These are phyloP conservation scores for Calocybe cyanea DNA, from an alignment of 768 basidiomycete genomes.

Conservation along the genomic window DNA sequence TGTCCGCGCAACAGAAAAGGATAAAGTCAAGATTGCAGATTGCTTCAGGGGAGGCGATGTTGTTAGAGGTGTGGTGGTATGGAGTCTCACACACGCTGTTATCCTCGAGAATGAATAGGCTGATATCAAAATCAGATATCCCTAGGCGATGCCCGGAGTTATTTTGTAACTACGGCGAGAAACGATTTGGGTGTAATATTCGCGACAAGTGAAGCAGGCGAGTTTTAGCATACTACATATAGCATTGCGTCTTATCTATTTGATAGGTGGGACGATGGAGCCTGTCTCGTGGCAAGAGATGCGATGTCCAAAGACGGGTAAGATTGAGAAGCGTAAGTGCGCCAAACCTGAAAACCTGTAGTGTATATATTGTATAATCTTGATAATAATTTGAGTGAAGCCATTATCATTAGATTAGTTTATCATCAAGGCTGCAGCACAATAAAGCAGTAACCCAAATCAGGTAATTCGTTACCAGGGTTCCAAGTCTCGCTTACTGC, in stretches of 20 bases:
- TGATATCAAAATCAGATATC: conserved; percentile 58
- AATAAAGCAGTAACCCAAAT: conserved; percentile 14
- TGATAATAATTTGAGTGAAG: background rate
- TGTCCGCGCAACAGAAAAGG: conserved; percentile 86
- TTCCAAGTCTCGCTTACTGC: conserved; percentile 10
- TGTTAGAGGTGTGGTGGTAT: conserved; percentile 79
- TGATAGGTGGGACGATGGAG: conserved; percentile 72
- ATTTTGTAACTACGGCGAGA: conserved; percentile 87
- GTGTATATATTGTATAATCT: background rate
- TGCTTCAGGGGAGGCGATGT: conserved; percentile 93
- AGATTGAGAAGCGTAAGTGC: conserved; percentile 78
- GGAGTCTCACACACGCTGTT: conserved; percentile 22
- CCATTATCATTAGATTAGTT: conserved; percentile 1
- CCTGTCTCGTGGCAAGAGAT: conserved; percentile 90
- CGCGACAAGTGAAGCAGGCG: conserved; percentile 84
- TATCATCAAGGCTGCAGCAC: conserved; percentile 4
- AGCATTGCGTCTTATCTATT: background rate
- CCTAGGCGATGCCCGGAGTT: conserved; percentile 86
- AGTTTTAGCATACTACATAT: conserved; percentile 15
- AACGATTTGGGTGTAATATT: conserved; percentile 92
- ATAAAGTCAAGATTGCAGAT: conserved; percentile 83
- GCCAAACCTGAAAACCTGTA: conserved; percentile 75
- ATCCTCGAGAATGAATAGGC: too few relatives aligned
- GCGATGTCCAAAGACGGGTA: conserved; percentile 81
- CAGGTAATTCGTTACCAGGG: conserved; percentile 10